Evolutionary conservation across 176 grass and related monocot genomes (phyloP), one percentile per base, ranked within the genome.

Genomic region (Thalia dealbata): DNA sequence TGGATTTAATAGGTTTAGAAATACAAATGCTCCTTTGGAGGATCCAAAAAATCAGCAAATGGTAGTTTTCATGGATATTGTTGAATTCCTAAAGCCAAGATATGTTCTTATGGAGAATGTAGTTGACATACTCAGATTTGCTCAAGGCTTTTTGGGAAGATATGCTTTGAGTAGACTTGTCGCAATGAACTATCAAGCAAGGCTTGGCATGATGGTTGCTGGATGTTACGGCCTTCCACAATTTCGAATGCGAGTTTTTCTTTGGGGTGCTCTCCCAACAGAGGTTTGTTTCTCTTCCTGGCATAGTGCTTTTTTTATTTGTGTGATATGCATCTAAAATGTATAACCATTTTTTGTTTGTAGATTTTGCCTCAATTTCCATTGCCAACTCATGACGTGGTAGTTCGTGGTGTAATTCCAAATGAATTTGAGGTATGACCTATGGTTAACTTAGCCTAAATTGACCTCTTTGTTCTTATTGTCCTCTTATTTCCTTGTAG

Each of bases 101-200:
- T 97, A 88, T 46, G 93, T 97, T 3, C 58, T 97, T 0, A 97
- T 97, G 93, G 93, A 97, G 59, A 97, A 97, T 70, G 93, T 97
- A 0, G 93, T 97, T 0, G 93, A 97, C 50, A 92, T 97, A 61
- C 42, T 97, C 0, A 97, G 90, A 43, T 97, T 97, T 72, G 84
- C 93, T 4, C 79, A 90, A 19, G 89, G 93, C 0, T 90, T 88
- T 52, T 65, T 97, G 1, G 83, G 87, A 19, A 79, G 87, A 76
- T 97, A 88, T 73, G 93, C 93, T 3, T 43, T 97, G 42, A 92
- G 89, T 30, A 76, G 85, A 0, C 71, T 97, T 2, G 93, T 97
- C 16, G 63, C 90, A 3, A 70, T 92, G 74, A 92, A 92, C 9
- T 97, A 97, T 43, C 93, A 97, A 75, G 84, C 89, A 29, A 52